Evolutionary conservation across 371 early-diverging fungal genomes (phyloP).

Genomic region (Dinochytrium kinnereticum): DNA sequence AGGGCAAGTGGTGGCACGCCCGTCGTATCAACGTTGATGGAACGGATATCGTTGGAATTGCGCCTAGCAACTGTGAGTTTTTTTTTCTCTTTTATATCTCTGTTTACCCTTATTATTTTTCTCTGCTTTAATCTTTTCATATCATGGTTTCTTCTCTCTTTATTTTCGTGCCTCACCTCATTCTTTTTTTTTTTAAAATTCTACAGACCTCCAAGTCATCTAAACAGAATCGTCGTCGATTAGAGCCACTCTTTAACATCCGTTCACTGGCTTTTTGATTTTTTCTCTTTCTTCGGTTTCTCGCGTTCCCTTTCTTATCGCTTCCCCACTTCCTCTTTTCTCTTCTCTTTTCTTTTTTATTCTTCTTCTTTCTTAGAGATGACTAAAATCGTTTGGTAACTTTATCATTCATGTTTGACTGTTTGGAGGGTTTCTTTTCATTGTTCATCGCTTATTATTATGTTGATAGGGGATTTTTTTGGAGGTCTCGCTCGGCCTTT

Average conservation of each 20-base stretch:
- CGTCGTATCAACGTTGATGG: conserved; percentile 72
- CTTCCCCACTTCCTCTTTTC: neutral
- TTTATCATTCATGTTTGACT: too few relatives aligned
- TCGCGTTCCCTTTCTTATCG: neutral
- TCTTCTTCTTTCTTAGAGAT: neutral
- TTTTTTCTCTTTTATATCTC: neutral
- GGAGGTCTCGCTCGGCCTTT: too few relatives aligned
- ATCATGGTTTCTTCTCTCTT: neutral
- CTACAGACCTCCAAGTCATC: neutral
- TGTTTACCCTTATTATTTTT: neutral
- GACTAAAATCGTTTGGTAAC: too few relatives aligned
- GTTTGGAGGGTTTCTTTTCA: too few relatives aligned
- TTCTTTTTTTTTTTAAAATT: neutral
- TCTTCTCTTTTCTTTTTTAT: neutral
- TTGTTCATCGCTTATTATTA: too few relatives aligned
- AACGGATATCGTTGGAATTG: conserved; percentile 74
- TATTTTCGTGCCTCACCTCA: neutral
- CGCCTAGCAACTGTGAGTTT: conserved; percentile 84
- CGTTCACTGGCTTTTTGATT: neutral
- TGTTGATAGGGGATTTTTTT: too few relatives aligned
- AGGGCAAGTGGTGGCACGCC: conserved; percentile 97
- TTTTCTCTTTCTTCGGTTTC: neutral
- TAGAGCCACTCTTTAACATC: neutral
- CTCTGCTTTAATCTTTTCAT: neutral
- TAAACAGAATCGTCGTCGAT: neutral